Conservation (phyloP, 305 asterid genomes). For the Plantago coronopus region DNA sequence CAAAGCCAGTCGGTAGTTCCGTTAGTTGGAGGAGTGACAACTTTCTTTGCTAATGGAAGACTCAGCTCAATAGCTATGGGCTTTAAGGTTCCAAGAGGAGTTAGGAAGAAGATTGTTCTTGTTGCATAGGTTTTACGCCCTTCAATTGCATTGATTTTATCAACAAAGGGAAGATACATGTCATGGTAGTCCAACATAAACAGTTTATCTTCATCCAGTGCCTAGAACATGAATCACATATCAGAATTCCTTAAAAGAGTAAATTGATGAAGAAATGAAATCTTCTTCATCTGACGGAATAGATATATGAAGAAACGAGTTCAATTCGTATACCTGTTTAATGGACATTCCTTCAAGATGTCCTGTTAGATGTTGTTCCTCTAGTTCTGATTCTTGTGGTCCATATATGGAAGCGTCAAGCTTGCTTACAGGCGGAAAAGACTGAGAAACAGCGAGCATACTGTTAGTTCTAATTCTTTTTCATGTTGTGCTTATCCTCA, state of each 20-base stretch:
- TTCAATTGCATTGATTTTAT: conserved; percentile 73
- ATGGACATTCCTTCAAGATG: conserved; percentile 77
- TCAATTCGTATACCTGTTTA: conserved; percentile 47
- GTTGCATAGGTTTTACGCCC: conserved; percentile 90
- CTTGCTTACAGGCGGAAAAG: conserved; percentile 72
- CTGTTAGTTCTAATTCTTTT: too few relatives aligned
- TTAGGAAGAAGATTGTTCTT: conserved; percentile 68
- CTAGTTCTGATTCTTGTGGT: conserved; percentile 72
- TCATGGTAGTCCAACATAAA: conserved; percentile 81
- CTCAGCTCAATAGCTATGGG: conserved; percentile 87
- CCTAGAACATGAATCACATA: conserved; percentile 23
- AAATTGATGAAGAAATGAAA: too few relatives aligned
- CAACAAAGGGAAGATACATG: conserved; percentile 69
- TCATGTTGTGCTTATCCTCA: too few relatives aligned
- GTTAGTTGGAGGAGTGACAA: conserved; percentile 64
- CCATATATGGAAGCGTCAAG: conserved; percentile 79
- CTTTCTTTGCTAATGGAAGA: conserved; percentile 62
- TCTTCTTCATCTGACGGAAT: too few relatives aligned
- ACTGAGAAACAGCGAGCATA: background rate
- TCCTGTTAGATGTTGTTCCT: conserved; percentile 67
- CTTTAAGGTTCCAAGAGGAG: conserved; percentile 64
- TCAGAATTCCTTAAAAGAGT: too few relatives aligned
- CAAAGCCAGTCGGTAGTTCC: conserved; percentile 78
- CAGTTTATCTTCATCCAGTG: conserved; percentile 63
- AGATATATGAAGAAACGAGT: too few relatives aligned